Evolutionary conservation across 768 basidiomycete species (phyloP).

Genomic region (Amyloporia xantha): DNA sequence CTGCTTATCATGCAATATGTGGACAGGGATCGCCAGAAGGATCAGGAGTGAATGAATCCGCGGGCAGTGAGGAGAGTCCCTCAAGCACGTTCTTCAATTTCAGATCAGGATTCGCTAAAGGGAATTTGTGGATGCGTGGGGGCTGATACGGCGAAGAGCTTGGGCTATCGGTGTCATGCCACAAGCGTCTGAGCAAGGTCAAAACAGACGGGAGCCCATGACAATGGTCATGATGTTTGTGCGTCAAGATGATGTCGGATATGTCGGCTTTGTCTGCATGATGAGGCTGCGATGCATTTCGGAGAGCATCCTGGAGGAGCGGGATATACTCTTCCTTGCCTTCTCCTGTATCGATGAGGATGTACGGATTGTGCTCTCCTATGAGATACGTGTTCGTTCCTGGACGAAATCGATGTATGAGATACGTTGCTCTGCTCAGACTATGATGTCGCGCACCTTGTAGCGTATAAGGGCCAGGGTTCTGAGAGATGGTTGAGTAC

Average conservation of each 20-base stretch:
- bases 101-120: conserved; percentile 30
- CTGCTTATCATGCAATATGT: conserved; percentile 55
- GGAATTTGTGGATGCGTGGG: conserved; percentile 74
- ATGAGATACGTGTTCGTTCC: conserved; percentile 90
- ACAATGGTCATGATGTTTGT: conserved; percentile 86
- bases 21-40: conserved; percentile 40
- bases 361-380: conserved; percentile 62
- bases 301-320: conserved; percentile 56
- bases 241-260: conserved; percentile 88
- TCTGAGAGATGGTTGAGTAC: conserved; percentile 37
- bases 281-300: conserved; percentile 26
- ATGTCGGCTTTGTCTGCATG: conserved; percentile 47
- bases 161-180: conserved; percentile 43
- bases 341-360: conserved; percentile 81
- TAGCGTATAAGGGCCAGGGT: conserved; percentile 83
- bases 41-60: conserved; percentile 39
- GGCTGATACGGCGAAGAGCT: conserved; percentile 42
- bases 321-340: conserved; percentile 63
- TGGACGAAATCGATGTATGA: conserved; percentile 21
- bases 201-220: conserved; percentile 72
- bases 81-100: conserved; percentile 35
- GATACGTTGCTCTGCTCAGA: too few species aligned
- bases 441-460: conserved; percentile 49
- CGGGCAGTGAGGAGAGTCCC: conserved; percentile 12
- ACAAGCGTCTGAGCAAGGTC: conserved; percentile 53